phyloP scores from a whole-genome alignment of 805 yeast genomes.

The Wickerhamiella occidentalis region DNA sequence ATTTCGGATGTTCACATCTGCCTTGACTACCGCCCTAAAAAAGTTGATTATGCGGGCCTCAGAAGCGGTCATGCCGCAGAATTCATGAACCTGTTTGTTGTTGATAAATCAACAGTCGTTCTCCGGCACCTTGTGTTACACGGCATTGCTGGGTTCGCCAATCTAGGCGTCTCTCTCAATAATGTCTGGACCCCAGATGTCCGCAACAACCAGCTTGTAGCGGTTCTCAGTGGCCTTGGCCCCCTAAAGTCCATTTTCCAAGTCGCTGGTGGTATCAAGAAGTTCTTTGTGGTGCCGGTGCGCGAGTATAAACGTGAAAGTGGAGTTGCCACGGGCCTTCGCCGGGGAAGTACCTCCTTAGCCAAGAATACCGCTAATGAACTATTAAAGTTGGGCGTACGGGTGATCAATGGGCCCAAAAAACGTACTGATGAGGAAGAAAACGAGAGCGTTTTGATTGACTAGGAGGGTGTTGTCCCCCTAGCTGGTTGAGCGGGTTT shows the following conservation, averaged over 20 bases:
- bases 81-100: conserved; percentile 72
- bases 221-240: conserved; percentile 71
- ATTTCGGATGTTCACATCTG: conserved; percentile 40
- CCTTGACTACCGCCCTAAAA: conserved; percentile 86
- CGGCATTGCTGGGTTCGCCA: conserved; percentile 67
- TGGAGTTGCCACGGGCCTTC: conserved; percentile 8
- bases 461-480: too few relatives aligned
- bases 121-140: conserved; percentile 50
- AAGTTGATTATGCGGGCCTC: conserved; percentile 70
- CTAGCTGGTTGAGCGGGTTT: too few relatives aligned
- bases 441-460: conserved; percentile 2
- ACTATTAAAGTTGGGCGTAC: conserved; percentile 5
- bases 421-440: neutral
- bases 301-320: conserved; percentile 12
- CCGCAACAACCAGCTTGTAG: conserved; percentile 63
- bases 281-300: conserved; percentile 38
- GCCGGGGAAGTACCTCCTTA: conserved; percentile 10
- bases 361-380: conserved; percentile 11
- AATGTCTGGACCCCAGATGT: conserved; percentile 85
- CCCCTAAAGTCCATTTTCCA: conserved; percentile 68
- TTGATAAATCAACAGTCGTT: conserved; percentile 71
- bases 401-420: conserved; percentile 9
- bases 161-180: conserved; percentile 43
- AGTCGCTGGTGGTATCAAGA: conserved; percentile 66
- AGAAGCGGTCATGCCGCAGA: conserved; percentile 80